Percentiles rank a stretch among this genome's conserved stretches.
Evolutionary conservation across 2,329 filamentous ascomycete genomes (phyloP).

Genomic region (Colletotrichum sp.): DNA sequence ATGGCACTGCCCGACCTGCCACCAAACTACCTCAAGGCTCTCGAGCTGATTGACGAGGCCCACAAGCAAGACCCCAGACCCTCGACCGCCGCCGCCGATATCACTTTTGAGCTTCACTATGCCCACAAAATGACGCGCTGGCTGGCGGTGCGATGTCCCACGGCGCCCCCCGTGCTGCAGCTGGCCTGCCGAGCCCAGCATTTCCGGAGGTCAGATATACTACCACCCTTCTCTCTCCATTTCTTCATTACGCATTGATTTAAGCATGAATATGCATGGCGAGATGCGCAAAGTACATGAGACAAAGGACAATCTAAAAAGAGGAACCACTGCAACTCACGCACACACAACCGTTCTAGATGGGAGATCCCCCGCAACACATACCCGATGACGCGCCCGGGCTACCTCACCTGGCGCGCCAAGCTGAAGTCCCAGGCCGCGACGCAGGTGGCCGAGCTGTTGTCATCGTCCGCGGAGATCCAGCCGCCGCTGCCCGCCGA

Average conservation of each 20-base stretch:
- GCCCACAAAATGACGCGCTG: slow-evolving; percentile 80
- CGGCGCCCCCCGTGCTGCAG: slow-evolving; percentile 70
- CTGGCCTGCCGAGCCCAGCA: slow-evolving; percentile 86
- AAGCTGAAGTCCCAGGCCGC: slow-evolving; percentile 73
- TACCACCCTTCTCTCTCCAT: not conserved
- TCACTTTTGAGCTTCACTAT: slow-evolving; percentile 84
- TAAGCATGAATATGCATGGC: not conserved
- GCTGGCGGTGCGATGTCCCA: slow-evolving; percentile 64
- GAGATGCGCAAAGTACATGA: not conserved
- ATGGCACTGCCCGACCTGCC: slow-evolving; percentile 36
- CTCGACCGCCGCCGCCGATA: slow-evolving; percentile 39
- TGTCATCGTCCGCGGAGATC: slow-evolving; percentile 40
- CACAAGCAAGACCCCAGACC: slow-evolving; percentile 40
- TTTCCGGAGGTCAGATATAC: slow-evolving; percentile 64
- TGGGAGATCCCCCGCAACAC: slow-evolving; percentile 81
- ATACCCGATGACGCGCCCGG: slow-evolving; percentile 76
- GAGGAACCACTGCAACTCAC: slow-evolving; percentile 4
- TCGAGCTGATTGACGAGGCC: slow-evolving; percentile 75
- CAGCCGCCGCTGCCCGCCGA: slow-evolving; percentile 44
- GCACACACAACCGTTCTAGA: slow-evolving; percentile 33
- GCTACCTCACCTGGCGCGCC: slow-evolving; percentile 82
- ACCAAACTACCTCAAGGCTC: slow-evolving; percentile 53
- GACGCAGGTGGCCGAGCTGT: slow-evolving; percentile 59
- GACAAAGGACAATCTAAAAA: not conserved
- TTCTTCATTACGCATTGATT: not conserved